phyloP scores from a whole-genome alignment of 768 basidiomycete species.

The Grammothele lineata region DNA sequence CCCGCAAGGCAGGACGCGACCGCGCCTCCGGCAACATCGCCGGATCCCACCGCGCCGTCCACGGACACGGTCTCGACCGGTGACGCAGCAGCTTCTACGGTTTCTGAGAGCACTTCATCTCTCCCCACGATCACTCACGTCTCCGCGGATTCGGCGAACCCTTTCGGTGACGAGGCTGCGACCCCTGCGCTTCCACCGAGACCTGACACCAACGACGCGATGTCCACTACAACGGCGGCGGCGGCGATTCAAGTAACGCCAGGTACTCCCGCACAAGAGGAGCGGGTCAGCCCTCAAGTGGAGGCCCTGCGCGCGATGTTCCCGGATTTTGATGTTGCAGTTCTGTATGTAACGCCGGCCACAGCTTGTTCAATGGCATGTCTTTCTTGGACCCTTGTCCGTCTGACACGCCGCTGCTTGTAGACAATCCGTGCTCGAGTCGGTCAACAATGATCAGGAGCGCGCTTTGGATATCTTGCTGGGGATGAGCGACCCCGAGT shows the following conservation, averaged over 20 bases:
- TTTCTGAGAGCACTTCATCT: background rate
- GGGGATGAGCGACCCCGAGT: slow-evolving; percentile 84
- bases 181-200: slow-evolving; percentile 17
- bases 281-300: slow-evolving; percentile 42
- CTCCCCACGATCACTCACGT: background rate
- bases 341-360: slow-evolving; percentile 45
- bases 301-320: slow-evolving; percentile 63
- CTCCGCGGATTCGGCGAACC: background rate
- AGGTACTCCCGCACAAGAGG: background rate
- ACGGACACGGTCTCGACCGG: background rate
- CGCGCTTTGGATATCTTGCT: slow-evolving; percentile 73
- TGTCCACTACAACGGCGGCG: background rate
- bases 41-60: background rate
- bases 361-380: background rate
- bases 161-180: slow-evolving; percentile 2
- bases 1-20: slow-evolving; percentile 1
- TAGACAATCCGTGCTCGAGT: slow-evolving; percentile 69
- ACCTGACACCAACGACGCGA: slow-evolving; percentile 3
- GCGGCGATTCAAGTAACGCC: background rate
- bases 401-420: background rate
- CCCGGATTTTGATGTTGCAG: slow-evolving; percentile 72
- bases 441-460: slow-evolving; percentile 66
- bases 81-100: background rate
- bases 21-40: no score
- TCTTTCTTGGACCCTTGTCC: background rate